Percentiles rank a stretch among this genome's conserved stretches.
Conservation (phyloP, 1,139 yeast genomes). For the Arxiozyma telluris region DNA sequence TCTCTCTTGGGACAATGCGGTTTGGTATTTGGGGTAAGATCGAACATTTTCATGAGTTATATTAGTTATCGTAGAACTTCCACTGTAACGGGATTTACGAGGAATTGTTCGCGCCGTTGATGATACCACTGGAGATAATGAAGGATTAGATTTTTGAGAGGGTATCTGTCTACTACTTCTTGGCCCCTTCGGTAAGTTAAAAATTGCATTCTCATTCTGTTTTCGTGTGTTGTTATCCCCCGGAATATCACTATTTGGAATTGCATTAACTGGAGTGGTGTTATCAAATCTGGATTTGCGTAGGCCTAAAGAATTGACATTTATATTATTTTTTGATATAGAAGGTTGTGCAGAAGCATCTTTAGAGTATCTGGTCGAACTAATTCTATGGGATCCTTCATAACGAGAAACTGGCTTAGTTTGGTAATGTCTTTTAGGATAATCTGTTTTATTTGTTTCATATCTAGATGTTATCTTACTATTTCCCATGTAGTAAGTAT, state of each 20-base stretch:
- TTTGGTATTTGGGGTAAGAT: slow-evolving; percentile 1
- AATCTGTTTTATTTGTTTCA: background rate
- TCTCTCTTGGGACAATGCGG: background rate
- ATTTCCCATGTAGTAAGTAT: background rate
- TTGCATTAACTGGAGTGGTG: background rate
- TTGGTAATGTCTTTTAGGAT: background rate
- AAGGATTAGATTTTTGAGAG: background rate
- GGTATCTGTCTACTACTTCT: background rate
- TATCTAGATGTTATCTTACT: background rate
- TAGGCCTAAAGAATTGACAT: background rate
- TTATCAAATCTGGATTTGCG: background rate
- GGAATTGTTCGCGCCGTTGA: background rate
- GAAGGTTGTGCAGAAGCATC: background rate
- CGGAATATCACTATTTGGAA: background rate
- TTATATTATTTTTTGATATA: background rate
- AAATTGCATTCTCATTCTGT: background rate
- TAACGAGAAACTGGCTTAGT: background rate
- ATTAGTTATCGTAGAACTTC: background rate
- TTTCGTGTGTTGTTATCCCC: background rate
- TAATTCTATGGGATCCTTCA: background rate
- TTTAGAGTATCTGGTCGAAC: background rate
- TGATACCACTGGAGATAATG: background rate
- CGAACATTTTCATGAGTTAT: background rate
- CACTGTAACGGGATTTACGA: background rate
- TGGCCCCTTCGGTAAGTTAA: slow-evolving; percentile 16